Evolutionary conservation across 78 protist species (phyloP).

Genomic region (Chrysochromulina parva): DNA sequence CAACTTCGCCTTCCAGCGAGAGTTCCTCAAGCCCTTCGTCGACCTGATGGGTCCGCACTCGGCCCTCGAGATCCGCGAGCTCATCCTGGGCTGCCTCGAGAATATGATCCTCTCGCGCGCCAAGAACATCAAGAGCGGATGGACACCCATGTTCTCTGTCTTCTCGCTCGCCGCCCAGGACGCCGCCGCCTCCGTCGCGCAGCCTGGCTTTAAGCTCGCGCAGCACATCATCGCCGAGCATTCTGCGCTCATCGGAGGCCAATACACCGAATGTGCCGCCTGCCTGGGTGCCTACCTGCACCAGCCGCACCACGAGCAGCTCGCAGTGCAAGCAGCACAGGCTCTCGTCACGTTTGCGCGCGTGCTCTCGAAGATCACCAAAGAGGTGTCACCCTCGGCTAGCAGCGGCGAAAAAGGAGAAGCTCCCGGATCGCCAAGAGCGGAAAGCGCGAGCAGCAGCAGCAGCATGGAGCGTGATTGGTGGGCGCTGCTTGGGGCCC

Average conservation of each 20-base stretch:
- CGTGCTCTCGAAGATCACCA: too few relatives aligned
- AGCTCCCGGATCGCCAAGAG: too few relatives aligned
- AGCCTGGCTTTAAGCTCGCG: not conserved
- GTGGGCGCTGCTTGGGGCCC: slow-evolving; percentile 7
- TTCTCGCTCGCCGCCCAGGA: slow-evolving; percentile 37
- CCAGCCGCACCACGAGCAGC: not conserved
- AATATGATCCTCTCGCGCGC: not conserved
- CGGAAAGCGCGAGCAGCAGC: not conserved
- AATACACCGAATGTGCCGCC: not conserved
- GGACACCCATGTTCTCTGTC: slow-evolving; percentile 87
- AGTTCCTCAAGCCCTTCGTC: slow-evolving; percentile 94
- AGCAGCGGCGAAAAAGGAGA: too few relatives aligned
- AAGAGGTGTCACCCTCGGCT: too few relatives aligned
- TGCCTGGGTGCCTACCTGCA: not conserved
- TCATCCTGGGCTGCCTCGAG: not conserved
- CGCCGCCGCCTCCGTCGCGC: not conserved
- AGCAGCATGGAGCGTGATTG: not conserved
- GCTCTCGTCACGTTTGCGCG: not conserved
- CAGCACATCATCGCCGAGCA: not conserved
- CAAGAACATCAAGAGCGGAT: slow-evolving; percentile 82
- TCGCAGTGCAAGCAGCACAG: not conserved
- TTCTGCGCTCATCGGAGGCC: not conserved
- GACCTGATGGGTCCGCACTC: slow-evolving; percentile 49
- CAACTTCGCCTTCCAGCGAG: slow-evolving; percentile 90
- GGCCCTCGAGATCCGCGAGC: slow-evolving; percentile 56